These are phyloP conservation scores for Punica granatum DNA, from an alignment of 345 rosid genomes.

Conservation along the genomic window DNA sequence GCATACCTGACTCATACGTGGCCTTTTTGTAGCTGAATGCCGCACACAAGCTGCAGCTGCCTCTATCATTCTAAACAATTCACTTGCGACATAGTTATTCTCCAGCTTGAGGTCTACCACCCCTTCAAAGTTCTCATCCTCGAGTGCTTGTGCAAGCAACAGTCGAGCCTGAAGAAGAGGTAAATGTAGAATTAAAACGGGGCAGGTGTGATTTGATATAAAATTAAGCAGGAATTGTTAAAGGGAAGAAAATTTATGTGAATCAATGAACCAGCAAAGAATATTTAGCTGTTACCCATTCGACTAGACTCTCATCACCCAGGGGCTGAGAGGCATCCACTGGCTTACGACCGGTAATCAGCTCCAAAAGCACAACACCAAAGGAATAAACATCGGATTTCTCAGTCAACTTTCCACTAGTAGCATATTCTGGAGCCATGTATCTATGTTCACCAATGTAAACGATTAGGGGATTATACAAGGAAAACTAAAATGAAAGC, in stretches of 20 bases:
- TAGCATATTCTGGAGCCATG: constrained; percentile 99
- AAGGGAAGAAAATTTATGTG: not conserved
- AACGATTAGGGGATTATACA: constrained; percentile 7
- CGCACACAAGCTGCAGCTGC: constrained; percentile 98
- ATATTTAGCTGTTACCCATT: constrained; percentile 52
- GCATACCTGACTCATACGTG: constrained; percentile 87
- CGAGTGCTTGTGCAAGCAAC: constrained; percentile 68
- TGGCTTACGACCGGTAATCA: constrained; percentile 93
- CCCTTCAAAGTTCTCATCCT: constrained; percentile 52
- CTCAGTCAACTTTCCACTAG: constrained; percentile 91
- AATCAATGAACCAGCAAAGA: not conserved
- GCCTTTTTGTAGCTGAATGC: constrained; percentile 83
- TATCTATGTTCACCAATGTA: constrained; percentile 41
- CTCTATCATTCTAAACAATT: constrained; percentile 91
- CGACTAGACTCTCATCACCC: constrained; percentile 98
- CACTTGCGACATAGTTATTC: constrained; percentile 46
- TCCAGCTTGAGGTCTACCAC: constrained; percentile 67
- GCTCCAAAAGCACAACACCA: constrained; percentile 93
- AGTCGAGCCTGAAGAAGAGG: constrained; percentile 68
- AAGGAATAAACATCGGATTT: constrained; percentile 94
- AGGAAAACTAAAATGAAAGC: constrained; percentile 2
- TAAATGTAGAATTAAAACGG: not conserved
- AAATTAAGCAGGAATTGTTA: not conserved
- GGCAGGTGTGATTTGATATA: too few relatives aligned
- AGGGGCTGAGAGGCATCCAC: constrained; percentile 86